Evolutionary conservation across 345 rosid genomes (phyloP).

Genomic region (Anastatica hierochuntica): DNA sequence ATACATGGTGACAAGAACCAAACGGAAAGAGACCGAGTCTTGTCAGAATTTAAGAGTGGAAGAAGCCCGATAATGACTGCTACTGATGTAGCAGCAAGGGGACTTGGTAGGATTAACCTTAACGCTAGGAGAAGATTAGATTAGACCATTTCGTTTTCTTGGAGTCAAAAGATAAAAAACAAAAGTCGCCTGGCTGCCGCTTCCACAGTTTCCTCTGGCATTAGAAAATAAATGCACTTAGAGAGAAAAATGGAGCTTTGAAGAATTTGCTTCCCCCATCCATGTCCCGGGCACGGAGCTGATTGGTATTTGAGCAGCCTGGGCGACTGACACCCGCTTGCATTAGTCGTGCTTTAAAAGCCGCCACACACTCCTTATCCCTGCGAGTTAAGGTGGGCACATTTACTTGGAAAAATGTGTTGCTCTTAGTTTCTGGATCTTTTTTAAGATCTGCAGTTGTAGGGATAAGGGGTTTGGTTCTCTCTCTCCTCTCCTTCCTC

Average conservation of each 20-base stretch:
- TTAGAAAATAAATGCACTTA: slow-evolving; percentile 15
- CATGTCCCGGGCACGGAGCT: slow-evolving; percentile 79
- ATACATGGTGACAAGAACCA: slow-evolving; percentile 98
- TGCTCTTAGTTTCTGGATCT: slow-evolving; percentile 53
- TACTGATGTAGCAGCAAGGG: slow-evolving; percentile 98
- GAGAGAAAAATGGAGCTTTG: slow-evolving; percentile 41
- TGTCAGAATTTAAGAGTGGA: slow-evolving; percentile 91
- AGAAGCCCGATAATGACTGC: slow-evolving; percentile 92
- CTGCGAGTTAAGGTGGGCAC: slow-evolving; percentile 99
- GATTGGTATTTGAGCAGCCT: slow-evolving; percentile 73
- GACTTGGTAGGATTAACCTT: slow-evolving; percentile 91
- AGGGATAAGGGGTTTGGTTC: slow-evolving; percentile 69
- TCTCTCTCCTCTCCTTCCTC: neutral
- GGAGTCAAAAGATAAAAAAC: slow-evolving; percentile 24
- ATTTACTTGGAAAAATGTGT: slow-evolving; percentile 72
- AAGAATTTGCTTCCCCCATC: slow-evolving; percentile 29
- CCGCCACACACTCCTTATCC: slow-evolving; percentile 68
- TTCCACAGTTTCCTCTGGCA: slow-evolving; percentile 59
- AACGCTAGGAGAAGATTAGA: slow-evolving; percentile 49
- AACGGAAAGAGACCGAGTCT: slow-evolving; percentile 91
- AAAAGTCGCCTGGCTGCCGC: slow-evolving; percentile 98
- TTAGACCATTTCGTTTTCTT: slow-evolving; percentile 33
- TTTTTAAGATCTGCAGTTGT: slow-evolving; percentile 55
- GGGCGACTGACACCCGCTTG: slow-evolving; percentile 58
- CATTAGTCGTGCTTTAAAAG: slow-evolving; percentile 37